Evolutionary conservation across 768 basidiomycete species (phyloP).

Genomic region (Hebeloma cylindrosporum): DNA sequence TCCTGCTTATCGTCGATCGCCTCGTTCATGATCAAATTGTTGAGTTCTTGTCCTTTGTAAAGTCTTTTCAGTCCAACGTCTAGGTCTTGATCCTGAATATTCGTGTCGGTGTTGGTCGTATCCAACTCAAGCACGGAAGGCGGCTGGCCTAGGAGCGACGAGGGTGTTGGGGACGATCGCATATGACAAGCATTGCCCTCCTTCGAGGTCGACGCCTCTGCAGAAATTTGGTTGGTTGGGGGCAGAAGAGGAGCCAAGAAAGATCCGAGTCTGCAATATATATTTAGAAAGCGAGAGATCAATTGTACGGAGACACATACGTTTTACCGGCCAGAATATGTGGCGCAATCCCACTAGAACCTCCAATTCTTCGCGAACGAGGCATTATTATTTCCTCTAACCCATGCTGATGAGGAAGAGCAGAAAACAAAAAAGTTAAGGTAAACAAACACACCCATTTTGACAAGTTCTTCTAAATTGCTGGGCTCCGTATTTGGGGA

Average conservation of each 20-base stretch:
- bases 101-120: not conserved
- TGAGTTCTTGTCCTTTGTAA: constrained; percentile 23
- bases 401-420: too few species aligned
- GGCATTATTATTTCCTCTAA: constrained; percentile 59
- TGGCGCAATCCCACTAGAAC: constrained; percentile 24
- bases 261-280: constrained; percentile 31
- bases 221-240: constrained; percentile 1
- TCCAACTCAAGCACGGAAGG: constrained; percentile 16
- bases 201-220: not conserved
- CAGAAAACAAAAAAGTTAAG: not conserved
- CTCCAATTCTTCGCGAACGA: constrained; percentile 48
- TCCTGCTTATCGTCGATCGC: constrained; percentile 49
- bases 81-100: constrained; percentile 19
- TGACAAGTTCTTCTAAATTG: too few species aligned
- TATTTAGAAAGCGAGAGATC: not conserved
- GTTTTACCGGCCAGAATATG: constrained; percentile 31
- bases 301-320: constrained; percentile 16
- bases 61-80: constrained; percentile 33
- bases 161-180: constrained; percentile 4
- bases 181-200: not conserved
- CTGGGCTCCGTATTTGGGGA: constrained; percentile 46
- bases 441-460: constrained; percentile 47
- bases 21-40: constrained; percentile 52
- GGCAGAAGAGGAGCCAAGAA: constrained; percentile 38
- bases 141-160: constrained; percentile 27